A percentile compares a stretch with the other conserved stretches of the same genome.
phyloP scores from a whole-genome alignment of 805 yeast genomes.

The Starmerella cellae region DNA sequence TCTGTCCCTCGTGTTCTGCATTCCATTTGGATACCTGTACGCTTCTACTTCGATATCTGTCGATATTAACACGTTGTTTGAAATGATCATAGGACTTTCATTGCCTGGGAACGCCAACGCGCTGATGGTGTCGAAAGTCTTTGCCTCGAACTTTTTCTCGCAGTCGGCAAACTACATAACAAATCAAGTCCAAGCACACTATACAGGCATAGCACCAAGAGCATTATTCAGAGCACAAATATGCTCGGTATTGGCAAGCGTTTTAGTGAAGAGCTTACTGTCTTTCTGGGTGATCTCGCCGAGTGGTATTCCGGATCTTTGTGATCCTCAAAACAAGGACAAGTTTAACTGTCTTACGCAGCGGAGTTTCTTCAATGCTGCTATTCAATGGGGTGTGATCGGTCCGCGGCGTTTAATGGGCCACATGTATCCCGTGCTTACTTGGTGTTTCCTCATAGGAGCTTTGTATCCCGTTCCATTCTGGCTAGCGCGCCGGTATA shows the following conservation, averaged over 20 bases:
- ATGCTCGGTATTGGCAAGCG: conserved; percentile 32
- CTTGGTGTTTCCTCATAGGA: conserved; percentile 55
- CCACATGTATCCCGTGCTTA: conserved; percentile 46
- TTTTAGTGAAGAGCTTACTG: conserved; percentile 32
- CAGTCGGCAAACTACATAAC: conserved; percentile 44
- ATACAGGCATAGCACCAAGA: conserved; percentile 33
- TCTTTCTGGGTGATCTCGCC: conserved; percentile 32
- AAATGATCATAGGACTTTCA: conserved; percentile 51
- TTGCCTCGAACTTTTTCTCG: conserved; percentile 47
- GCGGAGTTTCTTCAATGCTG: conserved; percentile 36
- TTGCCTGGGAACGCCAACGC: conserved; percentile 54
- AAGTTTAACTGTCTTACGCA: conserved; percentile 33
- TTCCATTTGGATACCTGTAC: conserved; percentile 49
- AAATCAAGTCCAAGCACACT: conserved; percentile 41
- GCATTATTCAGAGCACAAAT: conserved; percentile 30
- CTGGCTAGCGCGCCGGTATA: conserved; percentile 14
- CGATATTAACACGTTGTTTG: conserved; percentile 51
- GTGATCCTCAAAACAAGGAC: conserved; percentile 32
- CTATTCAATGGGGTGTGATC: conserved; percentile 46
- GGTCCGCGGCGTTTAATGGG: conserved; percentile 42
- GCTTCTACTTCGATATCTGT: conserved; percentile 47
- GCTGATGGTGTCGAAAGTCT: conserved; percentile 46
- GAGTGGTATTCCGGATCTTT: conserved; percentile 31
- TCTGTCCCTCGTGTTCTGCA: conserved; percentile 42
- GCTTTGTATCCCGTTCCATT: conserved; percentile 20